Conservation (phyloP, 177 flowering plant species). For the Vitis hybrid region DNA sequence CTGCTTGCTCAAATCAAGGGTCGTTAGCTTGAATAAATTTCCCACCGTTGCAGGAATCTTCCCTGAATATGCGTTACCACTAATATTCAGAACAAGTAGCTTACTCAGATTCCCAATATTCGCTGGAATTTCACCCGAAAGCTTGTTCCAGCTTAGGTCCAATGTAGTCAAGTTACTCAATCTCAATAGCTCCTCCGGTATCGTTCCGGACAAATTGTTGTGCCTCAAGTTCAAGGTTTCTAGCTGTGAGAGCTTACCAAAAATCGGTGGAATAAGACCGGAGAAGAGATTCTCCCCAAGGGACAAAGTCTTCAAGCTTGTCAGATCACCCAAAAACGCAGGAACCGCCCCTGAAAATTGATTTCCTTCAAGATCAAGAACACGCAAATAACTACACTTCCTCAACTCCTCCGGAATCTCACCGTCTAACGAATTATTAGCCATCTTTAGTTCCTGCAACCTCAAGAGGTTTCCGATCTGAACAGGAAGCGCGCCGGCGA, state of each 20-base stretch:
- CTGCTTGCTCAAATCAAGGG: conserved; percentile 61
- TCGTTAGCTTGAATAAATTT: conserved; percentile 37
- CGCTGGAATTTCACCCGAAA: conserved; percentile 41
- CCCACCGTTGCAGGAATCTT: conserved; percentile 43
- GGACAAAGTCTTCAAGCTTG: conserved; percentile 21
- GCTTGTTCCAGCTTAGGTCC: conserved; percentile 48
- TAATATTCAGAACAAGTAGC: conserved; percentile 44
- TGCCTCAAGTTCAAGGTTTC: conserved; percentile 36
- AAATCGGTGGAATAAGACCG: conserved; percentile 43
- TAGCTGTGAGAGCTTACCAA: conserved; percentile 31
- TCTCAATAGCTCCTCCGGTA: conserved; percentile 34
- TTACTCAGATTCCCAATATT: conserved; percentile 37
- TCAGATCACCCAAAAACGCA: conserved; percentile 34
- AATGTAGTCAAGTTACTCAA: conserved; percentile 44
- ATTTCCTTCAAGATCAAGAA: conserved; percentile 58
- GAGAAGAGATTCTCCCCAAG: conserved; percentile 45
- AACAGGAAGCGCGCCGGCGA: conserved; percentile 42
- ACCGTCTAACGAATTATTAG: conserved; percentile 48
- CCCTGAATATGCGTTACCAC: conserved; percentile 50
- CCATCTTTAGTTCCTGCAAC: conserved; percentile 46
- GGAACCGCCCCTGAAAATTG: conserved; percentile 46
- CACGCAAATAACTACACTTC: conserved; percentile 34
- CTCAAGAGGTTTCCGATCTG: conserved; percentile 34
- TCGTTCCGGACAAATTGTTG: conserved; percentile 39
- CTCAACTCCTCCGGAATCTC: conserved; percentile 40